Conservation (phyloP, 306 rosid species). For the Malus sieversii region DNA sequence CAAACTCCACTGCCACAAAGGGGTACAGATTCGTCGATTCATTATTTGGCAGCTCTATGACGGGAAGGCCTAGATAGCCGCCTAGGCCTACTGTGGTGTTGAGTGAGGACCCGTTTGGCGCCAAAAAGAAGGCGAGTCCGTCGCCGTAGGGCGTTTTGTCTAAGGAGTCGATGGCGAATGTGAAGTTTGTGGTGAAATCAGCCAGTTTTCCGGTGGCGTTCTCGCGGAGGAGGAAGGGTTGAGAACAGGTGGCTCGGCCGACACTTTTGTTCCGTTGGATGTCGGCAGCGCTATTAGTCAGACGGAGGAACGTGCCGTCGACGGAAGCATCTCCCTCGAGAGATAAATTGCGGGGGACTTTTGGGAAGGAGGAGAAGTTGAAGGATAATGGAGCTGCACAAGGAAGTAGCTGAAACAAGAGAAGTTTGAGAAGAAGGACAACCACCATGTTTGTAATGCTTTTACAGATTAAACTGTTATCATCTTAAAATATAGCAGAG, state of each 20-base stretch:
- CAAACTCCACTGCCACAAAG: too few relatives aligned
- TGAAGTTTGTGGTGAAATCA: constrained; percentile 32
- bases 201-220: constrained; percentile 17
- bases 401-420: neutral
- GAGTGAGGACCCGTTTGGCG: too few relatives aligned
- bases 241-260: neutral
- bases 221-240: constrained; percentile 19
- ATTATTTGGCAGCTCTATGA: too few relatives aligned
- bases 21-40: too few relatives aligned
- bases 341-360: neutral
- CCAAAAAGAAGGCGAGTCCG: too few relatives aligned
- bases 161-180: neutral
- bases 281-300: neutral
- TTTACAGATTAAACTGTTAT: too few relatives aligned
- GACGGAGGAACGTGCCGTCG: neutral
- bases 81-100: too few relatives aligned
- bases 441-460: neutral
- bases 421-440: neutral
- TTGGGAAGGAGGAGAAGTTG: neutral
- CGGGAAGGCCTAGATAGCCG: too few relatives aligned
- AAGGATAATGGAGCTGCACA: neutral
- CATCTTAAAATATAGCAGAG: too few relatives aligned
- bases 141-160: rapidly evolving
- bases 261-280: rapidly evolving
- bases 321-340: neutral